These are phyloP conservation scores for Fagopyrum esculentum DNA, from an alignment of 148 eudicot species.

Conservation along the genomic window DNA sequence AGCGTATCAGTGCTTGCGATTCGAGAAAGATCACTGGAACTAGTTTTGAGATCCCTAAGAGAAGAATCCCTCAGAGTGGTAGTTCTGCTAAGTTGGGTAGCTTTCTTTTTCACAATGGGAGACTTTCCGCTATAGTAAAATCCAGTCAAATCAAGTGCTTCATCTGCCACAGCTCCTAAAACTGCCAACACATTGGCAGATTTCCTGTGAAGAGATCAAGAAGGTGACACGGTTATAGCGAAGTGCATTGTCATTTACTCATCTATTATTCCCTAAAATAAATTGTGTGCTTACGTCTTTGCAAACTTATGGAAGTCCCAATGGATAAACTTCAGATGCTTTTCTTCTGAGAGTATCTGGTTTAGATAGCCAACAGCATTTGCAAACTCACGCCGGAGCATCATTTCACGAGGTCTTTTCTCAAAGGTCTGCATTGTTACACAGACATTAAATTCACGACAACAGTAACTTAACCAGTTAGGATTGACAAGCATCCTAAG, in stretches of 20 bases:
- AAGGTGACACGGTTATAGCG: constrained; percentile 17
- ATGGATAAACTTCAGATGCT: constrained; percentile 74
- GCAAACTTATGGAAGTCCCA: constrained; percentile 99
- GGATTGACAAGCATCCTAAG: neutral
- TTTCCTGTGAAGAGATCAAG: constrained; percentile 49
- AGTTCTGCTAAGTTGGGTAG: constrained; percentile 53
- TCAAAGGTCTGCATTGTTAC: constrained; percentile 70
- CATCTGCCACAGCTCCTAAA: constrained; percentile 82
- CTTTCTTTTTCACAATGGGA: constrained; percentile 46
- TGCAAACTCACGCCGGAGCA: constrained; percentile 92
- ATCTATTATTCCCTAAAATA: constrained; percentile 15
- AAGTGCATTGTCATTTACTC: neutral
- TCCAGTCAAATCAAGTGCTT: constrained; percentile 92
- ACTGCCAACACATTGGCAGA: constrained; percentile 96
- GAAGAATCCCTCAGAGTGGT: constrained; percentile 62
- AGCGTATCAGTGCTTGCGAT: constrained; percentile 47
- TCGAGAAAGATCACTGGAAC: constrained; percentile 57
- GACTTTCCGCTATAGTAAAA: constrained; percentile 91
- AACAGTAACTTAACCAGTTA: neutral
- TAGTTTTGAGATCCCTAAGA: constrained; percentile 59
- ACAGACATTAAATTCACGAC: neutral
- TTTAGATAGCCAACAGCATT: constrained; percentile 93
- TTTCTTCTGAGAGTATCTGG: constrained; percentile 71
- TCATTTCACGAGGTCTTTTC: constrained; percentile 96
- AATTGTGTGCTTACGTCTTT: constrained; percentile 57